Evolutionary conservation across 2,329 filamentous ascomycete species (phyloP), one percentile per base, ranked within the genome.

Genomic region (Colletotrichum phormii): DNA sequence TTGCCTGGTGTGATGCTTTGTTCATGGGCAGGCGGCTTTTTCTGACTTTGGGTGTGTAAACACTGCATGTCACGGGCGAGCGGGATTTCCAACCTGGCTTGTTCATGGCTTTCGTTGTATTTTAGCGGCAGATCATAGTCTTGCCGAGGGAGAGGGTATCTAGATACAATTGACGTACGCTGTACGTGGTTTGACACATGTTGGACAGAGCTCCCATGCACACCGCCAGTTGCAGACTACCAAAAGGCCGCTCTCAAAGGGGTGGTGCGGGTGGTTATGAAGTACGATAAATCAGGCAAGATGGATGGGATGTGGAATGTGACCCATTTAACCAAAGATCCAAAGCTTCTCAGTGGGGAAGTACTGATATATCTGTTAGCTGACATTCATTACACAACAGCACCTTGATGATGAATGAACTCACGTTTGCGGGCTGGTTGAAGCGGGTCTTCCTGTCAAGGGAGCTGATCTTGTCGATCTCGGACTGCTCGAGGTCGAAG

Each of bases 351-450:
- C 86, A 68, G 86, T 87, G 64, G 82, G 75, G 82, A 89, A 89
- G 84, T 90, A 90, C 87, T 89, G 26, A 11, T 15, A n/a, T 13
- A 42, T 29, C 2, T 26, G 63, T 75, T 64, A 75, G 54, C 59
- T 57, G 33, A 18, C 22, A 24, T 5, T n/a, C 11, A 15, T 57
- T 6, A 5, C 6, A 24, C 1, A 6, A 4, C 1, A 15, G 5
- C n/a, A 12, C 31, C 26, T 18, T 0, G 1, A 13, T n/a, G 31
- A 26, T 22, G 51, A 54, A 31, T 26, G 4, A 37, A 87, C 90
- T 89, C 79, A 93, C 91, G 81, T 91, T 91, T 73, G 89, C 85
- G 64, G 93, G 94, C 84, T 95, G 90, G 84, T 95, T 95, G 84
- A 95, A 95, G 79, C 93, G 89, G 80, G 95, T 85, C 75, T 88